Evolutionary conservation across 306 rosid species (phyloP).

Genomic region (Cicer pinnatifidum): DNA sequence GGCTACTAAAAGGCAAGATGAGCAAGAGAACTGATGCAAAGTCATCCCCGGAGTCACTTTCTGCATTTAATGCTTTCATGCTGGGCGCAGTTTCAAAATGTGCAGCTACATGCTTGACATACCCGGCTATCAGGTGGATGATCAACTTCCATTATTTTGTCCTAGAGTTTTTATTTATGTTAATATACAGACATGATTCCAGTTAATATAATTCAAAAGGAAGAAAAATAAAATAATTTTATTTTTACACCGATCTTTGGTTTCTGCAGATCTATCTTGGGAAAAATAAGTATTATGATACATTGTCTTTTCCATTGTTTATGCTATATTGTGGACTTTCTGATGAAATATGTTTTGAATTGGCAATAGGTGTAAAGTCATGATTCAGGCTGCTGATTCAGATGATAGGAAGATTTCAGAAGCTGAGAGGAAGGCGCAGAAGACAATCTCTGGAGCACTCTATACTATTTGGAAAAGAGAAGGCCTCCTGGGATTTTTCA

Average conservation of each 20-base stretch:
- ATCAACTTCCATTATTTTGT: slow-evolving; percentile 36
- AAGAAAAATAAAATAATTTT: neutral
- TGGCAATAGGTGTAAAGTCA: slow-evolving; percentile 78
- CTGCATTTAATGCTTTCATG: slow-evolving; percentile 81
- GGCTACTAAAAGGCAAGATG: slow-evolving; percentile 55
- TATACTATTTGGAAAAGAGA: slow-evolving; percentile 76
- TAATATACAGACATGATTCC: slow-evolving; percentile 9
- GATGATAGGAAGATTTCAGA: slow-evolving; percentile 53
- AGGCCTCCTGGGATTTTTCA: slow-evolving; percentile 85
- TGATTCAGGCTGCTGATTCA: slow-evolving; percentile 85
- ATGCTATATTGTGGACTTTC: slow-evolving; percentile 24
- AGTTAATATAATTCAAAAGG: slow-evolving; percentile 19
- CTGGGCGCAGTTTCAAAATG: slow-evolving; percentile 94
- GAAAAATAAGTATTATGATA: slow-evolving; percentile 20
- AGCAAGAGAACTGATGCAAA: slow-evolving; percentile 54
- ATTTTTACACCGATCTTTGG: neutral
- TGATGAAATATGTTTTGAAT: slow-evolving; percentile 43
- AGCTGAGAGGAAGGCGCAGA: slow-evolving; percentile 58
- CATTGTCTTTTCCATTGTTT: slow-evolving; percentile 23
- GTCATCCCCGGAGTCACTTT: slow-evolving; percentile 79
- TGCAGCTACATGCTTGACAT: slow-evolving; percentile 85
- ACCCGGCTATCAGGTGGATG: slow-evolving; percentile 93
- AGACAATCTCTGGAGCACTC: slow-evolving; percentile 74
- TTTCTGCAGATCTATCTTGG: slow-evolving; percentile 27
- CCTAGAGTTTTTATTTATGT: neutral